A percentile compares a stretch with the other conserved stretches of the same genome.
phyloP scores from a whole-genome alignment of 805 yeast species.

The Grigorovia yakushimaensis region DNA sequence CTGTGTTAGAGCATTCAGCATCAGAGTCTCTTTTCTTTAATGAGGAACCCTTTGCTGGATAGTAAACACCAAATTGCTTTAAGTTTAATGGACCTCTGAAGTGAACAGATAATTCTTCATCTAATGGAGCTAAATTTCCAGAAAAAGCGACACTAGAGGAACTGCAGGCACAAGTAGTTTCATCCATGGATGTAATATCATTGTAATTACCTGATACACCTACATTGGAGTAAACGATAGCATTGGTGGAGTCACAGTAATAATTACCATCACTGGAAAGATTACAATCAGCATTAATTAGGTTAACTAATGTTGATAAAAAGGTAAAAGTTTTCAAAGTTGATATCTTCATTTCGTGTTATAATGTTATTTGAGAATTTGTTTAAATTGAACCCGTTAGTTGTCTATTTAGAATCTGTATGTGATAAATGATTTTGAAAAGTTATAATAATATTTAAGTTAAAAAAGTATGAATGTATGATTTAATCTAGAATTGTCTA shows the following conservation, averaged over 20 bases:
- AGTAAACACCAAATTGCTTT: constrained; percentile 75
- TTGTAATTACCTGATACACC: constrained; percentile 81
- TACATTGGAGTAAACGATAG: constrained; percentile 57
- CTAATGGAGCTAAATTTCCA: constrained; percentile 57
- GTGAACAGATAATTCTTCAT: constrained; percentile 65
- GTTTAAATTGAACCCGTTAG: too few relatives aligned
- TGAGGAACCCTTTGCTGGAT: constrained; percentile 42
- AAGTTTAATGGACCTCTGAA: constrained; percentile 66
- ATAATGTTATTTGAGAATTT: neutral
- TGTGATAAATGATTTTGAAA: too few relatives aligned
- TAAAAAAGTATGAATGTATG: neutral
- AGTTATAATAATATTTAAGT: too few relatives aligned
- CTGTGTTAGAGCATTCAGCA: constrained; percentile 4
- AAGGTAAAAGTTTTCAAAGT: constrained; percentile 4
- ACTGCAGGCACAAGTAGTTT: constrained; percentile 59
- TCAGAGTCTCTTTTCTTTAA: constrained; percentile 33
- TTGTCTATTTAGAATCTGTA: too few relatives aligned
- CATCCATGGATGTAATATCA: constrained; percentile 75
- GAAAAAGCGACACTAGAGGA: constrained; percentile 44
- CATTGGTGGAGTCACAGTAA: constrained; percentile 67
- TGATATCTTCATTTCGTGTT: constrained; percentile 2
- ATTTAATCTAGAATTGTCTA: neutral
- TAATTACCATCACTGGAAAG: constrained; percentile 54
- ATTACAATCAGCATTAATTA: constrained; percentile 34
- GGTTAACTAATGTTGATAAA: constrained; percentile 12